Evolutionary conservation across 73 alveolate genomes (phyloP), one percentile per base, ranked within the genome.

Genomic region (Blepharisma stoltei): DNA sequence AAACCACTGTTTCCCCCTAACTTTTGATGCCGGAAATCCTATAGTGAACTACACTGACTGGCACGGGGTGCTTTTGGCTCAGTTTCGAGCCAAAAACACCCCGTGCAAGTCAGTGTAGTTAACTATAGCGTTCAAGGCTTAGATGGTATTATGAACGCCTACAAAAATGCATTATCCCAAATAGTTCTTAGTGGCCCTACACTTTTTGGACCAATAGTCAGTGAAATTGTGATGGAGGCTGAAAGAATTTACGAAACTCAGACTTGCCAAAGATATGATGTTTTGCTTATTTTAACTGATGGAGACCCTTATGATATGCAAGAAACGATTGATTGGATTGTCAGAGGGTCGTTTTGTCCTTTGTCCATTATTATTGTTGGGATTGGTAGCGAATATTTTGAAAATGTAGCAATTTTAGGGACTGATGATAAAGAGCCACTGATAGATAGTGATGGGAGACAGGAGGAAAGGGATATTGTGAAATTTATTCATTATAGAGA

Each of bases 231-330:
- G 14, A 5, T 6, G 11, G 1, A 25, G 20, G 48, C 80, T 48
- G 6, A 70, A 79, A 50, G 38, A 50, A 6, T 37, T 69, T 67
- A 38, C 6, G 79, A 44, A 41, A 76, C 37, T 44, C 85, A 76
- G 76, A 44, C 45, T 2, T 11, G 23, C 44, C 80, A 69, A 18
- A 38, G 48, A 53, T 94, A 94, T 82, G 82, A 81, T 54, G 67
- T 92, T 55, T 77, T 88, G 50, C 73, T 95, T 75, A 94, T 94
- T 8, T 48, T 94, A 54, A 95, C 99, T 3, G 99, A 95, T 86
- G 99, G 99, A 49, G 89, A 80, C 9, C 90, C 93, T 37, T 86
- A 83, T 67, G 99, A 95, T 82, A 88, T 90, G 96, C 82, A 47
- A 8, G 78, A 85, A 46, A 93, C 98, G 6, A 81, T 45, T 20